Base-by-base conservation (phyloP, 2,329 filamentous ascomycete genomes). In the Domatiomyces catenatus region DNA sequence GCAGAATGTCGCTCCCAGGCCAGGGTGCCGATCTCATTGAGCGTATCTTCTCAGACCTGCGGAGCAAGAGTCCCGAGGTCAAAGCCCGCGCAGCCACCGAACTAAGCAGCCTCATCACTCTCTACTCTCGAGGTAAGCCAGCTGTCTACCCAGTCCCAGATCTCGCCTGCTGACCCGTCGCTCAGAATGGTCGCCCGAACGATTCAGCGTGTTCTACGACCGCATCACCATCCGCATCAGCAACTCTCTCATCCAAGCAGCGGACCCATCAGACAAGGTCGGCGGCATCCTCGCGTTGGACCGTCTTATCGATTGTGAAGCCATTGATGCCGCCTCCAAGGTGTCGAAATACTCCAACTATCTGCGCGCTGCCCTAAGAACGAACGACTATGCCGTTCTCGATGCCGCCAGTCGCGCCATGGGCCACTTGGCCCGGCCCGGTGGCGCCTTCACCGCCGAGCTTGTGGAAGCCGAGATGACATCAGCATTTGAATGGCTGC, bases 401-500 rank as follows among this genome's bases (percentile, higher is more conserved):
- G 80, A 93, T 51, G 81, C 86, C 10, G 92, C 93, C 3, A 89
- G 92, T 43, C 80, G 84, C 58, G 89, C 90, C 3, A 75, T 98
- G 24, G 92, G 92, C 45, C 86, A 89, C 64, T 76, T 98, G 53
- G 94, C 90, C 54, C 83, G 86, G 58, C 92, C 92, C 0, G 92
- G 92, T 55, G 92, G 92, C 53, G 89, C 92, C 28, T 75, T 96
- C 56, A 94, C 94, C 44, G 93, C 90, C 6, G 90, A 96, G 67
- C 74, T 98, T 50, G 92, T 98, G 51, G 92, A 98, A 64, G 90
- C 88, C 50, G 90, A 98, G 68, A 89, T 96, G 54, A 93, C 95
- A 66, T 92, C 88, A 17, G 89, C 93, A 1, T 75, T 98, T 49
- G 92, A 98, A 70, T 96, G 89, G 86, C 78, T 98, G 51, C 90